Evolutionary conservation across 2,329 filamentous ascomycete genomes (phyloP), one percentile per base, ranked within the genome.

Genomic region (Magnaporthiopsis poae): DNA sequence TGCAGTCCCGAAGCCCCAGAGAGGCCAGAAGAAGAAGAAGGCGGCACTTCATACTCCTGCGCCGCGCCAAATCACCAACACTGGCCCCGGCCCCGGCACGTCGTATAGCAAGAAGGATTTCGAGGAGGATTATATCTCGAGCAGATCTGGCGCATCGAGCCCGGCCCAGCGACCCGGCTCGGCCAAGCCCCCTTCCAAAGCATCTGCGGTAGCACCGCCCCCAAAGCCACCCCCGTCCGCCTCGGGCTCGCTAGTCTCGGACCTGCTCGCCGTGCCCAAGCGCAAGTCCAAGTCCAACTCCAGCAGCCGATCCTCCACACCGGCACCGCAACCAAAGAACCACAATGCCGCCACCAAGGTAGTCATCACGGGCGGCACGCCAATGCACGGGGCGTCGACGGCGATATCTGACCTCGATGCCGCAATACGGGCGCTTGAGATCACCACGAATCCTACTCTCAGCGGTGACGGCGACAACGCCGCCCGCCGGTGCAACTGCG

Each of bases 361-460:
- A 66, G 86, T 85, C 69, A 88, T 95, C 66, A 82, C 90, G 0
- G 91, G 92, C 60, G 91, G 91, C 15, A 88, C 85, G 12, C 87
- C 90, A 1, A 95, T 95, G 90, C 88, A 92, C 66, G 91, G 92
- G 21, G 86, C 89, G 56, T 92, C 90, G 0, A 89, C 88, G 1
- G 87, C 88, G 0, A 80, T 95, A 25, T 86, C 86, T 21, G 88
- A 90, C 72, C 78, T 90, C 1, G 88, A 90, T 70, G 88, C 92
- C 1, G 93, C 94, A 5, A 98, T 99, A 70, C 88, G 92, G 31
- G 84, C 89, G 2, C 85, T 99, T 8, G 95, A 99, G 75, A 85
- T 96, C n/a, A 90, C 90, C 65, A 97, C 93, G 2, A 97, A 97
- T 73, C 92, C 92, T 0, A 86, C 87, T 0, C 78, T 92, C 65